Conservation (phyloP, 768 basidiomycete genomes). For the Podaxis sp. region DNA sequence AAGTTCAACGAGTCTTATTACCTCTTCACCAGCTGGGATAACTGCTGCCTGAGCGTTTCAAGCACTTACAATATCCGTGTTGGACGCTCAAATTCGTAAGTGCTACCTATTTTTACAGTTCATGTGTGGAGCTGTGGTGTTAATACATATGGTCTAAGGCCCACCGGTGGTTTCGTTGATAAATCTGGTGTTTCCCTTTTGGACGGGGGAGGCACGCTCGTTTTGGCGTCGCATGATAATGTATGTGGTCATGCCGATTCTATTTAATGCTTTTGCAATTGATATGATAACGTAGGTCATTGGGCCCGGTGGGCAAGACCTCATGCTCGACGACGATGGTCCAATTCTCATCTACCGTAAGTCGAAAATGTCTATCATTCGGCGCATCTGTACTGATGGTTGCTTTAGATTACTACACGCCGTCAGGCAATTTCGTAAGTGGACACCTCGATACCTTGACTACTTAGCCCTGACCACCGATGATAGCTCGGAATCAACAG, state of each 20-base stretch:
- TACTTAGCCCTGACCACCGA: not conserved
- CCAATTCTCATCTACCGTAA: slow-evolving; percentile 50
- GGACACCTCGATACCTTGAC: not conserved
- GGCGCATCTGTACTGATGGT: not conserved
- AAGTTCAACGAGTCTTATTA: slow-evolving; percentile 47
- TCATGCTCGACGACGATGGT: slow-evolving; percentile 43
- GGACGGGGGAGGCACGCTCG: slow-evolving; percentile 51
- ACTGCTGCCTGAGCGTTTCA: slow-evolving; percentile 45
- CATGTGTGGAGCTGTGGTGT: not conserved
- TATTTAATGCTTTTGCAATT: not conserved
- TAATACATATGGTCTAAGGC: slow-evolving; percentile 23
- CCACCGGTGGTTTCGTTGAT: slow-evolving; percentile 46
- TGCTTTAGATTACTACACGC: slow-evolving; percentile 46
- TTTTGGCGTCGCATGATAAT: slow-evolving; percentile 41
- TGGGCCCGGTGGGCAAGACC: slow-evolving; percentile 56
- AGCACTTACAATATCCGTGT: slow-evolving; percentile 64
- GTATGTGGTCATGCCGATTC: slow-evolving; percentile 24
- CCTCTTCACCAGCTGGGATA: slow-evolving; percentile 56
- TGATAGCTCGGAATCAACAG: slow-evolving; percentile 43
- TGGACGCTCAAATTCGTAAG: slow-evolving; percentile 44
- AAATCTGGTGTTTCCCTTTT: slow-evolving; percentile 40
- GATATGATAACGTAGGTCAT: slow-evolving; percentile 31
- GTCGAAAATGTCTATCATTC: slow-evolving; percentile 15
- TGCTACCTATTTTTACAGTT: not conserved
- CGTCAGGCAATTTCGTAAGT: slow-evolving; percentile 40